Percentiles rank a stretch among this genome's conserved stretches.
Conservation (phyloP, 768 basidiomycete genomes). For the Leccinum subgranulosum region DNA sequence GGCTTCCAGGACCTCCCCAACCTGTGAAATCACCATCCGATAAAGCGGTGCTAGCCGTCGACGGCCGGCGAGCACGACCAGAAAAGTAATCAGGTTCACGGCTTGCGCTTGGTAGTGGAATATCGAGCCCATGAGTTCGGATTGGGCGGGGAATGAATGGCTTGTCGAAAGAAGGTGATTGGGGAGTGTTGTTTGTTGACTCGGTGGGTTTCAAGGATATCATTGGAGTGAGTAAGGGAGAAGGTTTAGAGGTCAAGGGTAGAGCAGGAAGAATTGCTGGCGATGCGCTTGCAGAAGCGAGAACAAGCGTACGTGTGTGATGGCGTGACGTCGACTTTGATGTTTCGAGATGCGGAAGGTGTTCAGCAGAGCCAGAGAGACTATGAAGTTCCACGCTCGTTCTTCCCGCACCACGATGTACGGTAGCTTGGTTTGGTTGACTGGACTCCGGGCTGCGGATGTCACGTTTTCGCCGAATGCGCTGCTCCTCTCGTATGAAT, state of each 20-base stretch:
- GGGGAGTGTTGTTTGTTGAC: conserved; percentile 37
- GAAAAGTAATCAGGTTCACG: conserved; percentile 54
- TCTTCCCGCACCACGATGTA: conserved; percentile 24
- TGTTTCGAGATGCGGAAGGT: conserved; percentile 29
- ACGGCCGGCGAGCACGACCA: conserved; percentile 42
- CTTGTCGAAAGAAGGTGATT: conserved; percentile 38
- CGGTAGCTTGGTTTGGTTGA: conserved; percentile 10
- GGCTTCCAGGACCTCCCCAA: conserved; percentile 39
- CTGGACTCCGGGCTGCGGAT: conserved; percentile 16
- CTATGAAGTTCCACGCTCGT: conserved; percentile 26
- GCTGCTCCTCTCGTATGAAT: conserved; percentile 70
- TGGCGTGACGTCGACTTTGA: conserved; percentile 23
- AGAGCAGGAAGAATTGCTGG: conserved; percentile 57
- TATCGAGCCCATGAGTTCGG: conserved; percentile 47
- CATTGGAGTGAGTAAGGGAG: conserved; percentile 58
- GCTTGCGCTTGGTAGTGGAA: conserved; percentile 23
- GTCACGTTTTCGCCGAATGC: conserved; percentile 36
- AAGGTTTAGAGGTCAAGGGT: conserved; percentile 41
- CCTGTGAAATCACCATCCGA: conserved; percentile 52
- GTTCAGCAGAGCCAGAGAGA: conserved; percentile 15
- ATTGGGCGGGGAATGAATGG: conserved; percentile 33
- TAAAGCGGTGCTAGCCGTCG: conserved; percentile 38
- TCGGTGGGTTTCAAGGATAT: conserved; percentile 45
- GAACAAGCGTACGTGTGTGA: conserved; percentile 41
- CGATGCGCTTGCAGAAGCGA: conserved; percentile 63